Evolutionary conservation across 2,329 filamentous ascomycete genomes (phyloP), one percentile per base, ranked within the genome.

Genomic region (Fonsecaea monophora): DNA sequence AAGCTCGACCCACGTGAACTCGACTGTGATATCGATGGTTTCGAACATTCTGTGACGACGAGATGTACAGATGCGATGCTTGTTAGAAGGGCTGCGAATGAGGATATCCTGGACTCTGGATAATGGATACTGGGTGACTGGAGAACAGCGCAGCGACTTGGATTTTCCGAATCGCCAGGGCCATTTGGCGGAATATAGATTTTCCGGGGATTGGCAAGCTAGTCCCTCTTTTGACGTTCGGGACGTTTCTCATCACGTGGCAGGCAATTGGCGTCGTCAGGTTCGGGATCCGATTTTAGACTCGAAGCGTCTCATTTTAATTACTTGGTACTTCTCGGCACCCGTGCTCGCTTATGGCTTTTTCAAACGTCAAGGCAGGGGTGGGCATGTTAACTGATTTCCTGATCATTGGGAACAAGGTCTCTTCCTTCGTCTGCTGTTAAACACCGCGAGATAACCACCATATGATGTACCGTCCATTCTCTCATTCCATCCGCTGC

Each of bases 11-110:
- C 81, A 90, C 89, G 85, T 87, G 76, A 95, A 94, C 77, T 95
- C 92, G 34, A 95, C 87, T 4, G 85, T 86, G 71, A 94, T 84
- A 25, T 84, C 77, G 58, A 92, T n/a, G n/a, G 32, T 61, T 25
- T 53, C 55, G 21, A 21, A 15, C 55, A 58, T 58, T 10, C 12
- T 50, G 18, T 9, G 45, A 10, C 25, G 45, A 50, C 21, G 3
- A 25, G 8, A 8, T 10, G 45, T 5, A 50, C n/a, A 21, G 8
- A 7, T 10, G 7, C 42, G 21, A 21, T 8, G 12, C 45, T 50
- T 50, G 21, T 50, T 8, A 30, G 21, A 30, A 10, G 8, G 25
- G 45, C 18, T 15, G 45, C 10, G 18, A 21, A 10, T 50, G 21
- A 15, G 21, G 9, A 25, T 30, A 3, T 13, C 6, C 40, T 45